phyloP scores from a whole-genome alignment of 176 grass and related monocot species.

The Cenchrus purpureus region DNA sequence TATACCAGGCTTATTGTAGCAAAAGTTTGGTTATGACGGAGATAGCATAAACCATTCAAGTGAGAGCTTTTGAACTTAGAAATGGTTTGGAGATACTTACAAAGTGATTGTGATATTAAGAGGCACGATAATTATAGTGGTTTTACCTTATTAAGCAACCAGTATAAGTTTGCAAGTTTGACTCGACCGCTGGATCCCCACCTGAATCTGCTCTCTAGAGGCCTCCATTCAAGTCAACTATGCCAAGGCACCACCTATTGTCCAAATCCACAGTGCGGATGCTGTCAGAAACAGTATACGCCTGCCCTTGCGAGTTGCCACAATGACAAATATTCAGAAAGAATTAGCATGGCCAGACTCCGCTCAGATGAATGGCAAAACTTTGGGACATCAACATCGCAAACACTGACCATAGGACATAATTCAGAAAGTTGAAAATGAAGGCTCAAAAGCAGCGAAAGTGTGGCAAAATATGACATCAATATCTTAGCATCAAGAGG shows the following conservation, averaged over 20 bases:
- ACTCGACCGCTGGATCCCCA: too few species aligned
- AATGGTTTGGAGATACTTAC: too few species aligned
- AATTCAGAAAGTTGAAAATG: constrained; percentile 25
- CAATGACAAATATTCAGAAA: constrained; percentile 29
- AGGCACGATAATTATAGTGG: too few species aligned
- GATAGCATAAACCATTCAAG: too few species aligned
- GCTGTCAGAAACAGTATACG: constrained; percentile 12
- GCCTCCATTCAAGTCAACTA: background rate
- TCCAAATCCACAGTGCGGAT: constrained; percentile 21
- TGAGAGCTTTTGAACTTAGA: too few species aligned
- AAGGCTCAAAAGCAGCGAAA: constrained; percentile 40
- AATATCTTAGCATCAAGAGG: constrained; percentile 40
- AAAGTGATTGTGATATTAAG: too few species aligned
- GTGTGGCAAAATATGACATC: constrained; percentile 41
- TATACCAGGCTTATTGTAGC: too few species aligned
- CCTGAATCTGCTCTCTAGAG: too few species aligned
- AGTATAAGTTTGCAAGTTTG: too few species aligned
- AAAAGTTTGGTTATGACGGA: too few species aligned
- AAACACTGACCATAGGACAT: constrained; percentile 27
- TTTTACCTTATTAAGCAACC: too few species aligned
- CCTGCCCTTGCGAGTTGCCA: background rate
- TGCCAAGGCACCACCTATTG: background rate
- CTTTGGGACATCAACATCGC: constrained; percentile 14
- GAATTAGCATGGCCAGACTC: background rate
- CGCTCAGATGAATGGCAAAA: constrained; percentile 13